Evolutionary conservation across 2,329 filamentous ascomycete species (phyloP).

Genomic region (Coniochaeta hoffmannii): DNA sequence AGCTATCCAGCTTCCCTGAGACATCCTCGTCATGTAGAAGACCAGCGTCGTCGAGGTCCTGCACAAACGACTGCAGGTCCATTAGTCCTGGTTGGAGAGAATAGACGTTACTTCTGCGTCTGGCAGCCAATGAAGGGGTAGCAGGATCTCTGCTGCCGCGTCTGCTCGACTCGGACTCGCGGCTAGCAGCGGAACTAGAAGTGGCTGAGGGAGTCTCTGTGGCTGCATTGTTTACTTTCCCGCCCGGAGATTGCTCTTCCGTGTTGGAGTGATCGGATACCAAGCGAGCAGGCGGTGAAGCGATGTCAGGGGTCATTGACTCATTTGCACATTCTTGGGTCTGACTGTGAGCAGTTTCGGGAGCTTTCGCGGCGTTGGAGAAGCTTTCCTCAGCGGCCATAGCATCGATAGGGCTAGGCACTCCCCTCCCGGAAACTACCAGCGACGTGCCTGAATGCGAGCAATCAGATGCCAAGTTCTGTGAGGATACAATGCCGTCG

Average conservation of each 20-base stretch:
- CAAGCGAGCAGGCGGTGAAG: conserved; percentile 5
- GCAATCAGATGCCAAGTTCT: not conserved
- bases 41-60: conserved; percentile 10
- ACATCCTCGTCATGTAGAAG: not conserved
- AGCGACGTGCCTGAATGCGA: not conserved
- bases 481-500: not conserved
- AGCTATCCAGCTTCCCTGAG: not conserved
- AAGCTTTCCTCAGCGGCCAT: not conserved
- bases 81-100: conserved; percentile 14
- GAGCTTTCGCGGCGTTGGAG: not conserved
- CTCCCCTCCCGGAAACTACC: not conserved
- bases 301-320: not conserved
- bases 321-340: not conserved
- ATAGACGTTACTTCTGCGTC: conserved; percentile 11
- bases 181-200: not conserved
- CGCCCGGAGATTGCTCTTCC: not conserved
- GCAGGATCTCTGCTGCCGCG: not conserved
- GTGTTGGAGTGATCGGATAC: not conserved
- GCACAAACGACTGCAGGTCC: conserved; percentile 15
- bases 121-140: not conserved
- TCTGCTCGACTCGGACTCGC: not conserved
- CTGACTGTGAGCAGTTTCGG: not conserved
- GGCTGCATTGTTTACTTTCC: not conserved
- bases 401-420: not conserved
- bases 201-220: not conserved